A percentile compares a stretch with the other conserved stretches of the same genome.
Evolutionary conservation across 768 basidiomycete species (phyloP).

Genomic region (Tricholoma saponaceum): DNA sequence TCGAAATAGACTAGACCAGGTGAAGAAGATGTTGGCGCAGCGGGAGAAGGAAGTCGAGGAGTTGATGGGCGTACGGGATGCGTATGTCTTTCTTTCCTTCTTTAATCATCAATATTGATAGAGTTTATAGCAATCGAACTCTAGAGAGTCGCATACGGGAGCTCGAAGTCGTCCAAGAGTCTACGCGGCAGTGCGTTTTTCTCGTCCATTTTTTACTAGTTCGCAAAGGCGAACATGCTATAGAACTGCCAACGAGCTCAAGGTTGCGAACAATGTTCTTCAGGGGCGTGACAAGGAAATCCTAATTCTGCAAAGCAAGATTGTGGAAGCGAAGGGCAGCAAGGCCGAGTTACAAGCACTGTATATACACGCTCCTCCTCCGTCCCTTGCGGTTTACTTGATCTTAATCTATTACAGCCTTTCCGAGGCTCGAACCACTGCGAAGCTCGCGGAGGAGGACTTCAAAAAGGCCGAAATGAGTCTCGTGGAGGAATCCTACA

Average conservation of each 20-base stretch:
- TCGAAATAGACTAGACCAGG: conserved; percentile 9
- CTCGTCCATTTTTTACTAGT: neutral
- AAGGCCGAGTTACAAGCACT: neutral
- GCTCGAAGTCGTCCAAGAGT: neutral
- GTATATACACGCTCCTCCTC: neutral
- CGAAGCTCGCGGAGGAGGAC: neutral
- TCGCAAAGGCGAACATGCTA: neutral
- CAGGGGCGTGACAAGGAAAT: neutral
- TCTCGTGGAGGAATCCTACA: neutral
- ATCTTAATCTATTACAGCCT: neutral
- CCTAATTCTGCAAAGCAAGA: neutral
- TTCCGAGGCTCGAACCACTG: neutral
- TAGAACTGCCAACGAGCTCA: neutral
- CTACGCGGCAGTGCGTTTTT: neutral
- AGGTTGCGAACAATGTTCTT: neutral
- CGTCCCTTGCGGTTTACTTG: too few species aligned
- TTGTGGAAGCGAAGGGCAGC: neutral
- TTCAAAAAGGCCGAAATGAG: neutral
- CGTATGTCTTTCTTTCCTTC: neutral
- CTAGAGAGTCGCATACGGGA: neutral
- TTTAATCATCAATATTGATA: neutral
- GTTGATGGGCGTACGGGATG: neutral
- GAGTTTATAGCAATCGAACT: neutral
- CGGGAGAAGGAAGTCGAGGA: neutral
- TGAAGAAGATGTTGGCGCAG: neutral